A percentile compares a stretch with the other conserved stretches of the same genome.
Conservation (phyloP, 2,329 filamentous ascomycete genomes). For the Plectosphaerella plurivora region DNA sequence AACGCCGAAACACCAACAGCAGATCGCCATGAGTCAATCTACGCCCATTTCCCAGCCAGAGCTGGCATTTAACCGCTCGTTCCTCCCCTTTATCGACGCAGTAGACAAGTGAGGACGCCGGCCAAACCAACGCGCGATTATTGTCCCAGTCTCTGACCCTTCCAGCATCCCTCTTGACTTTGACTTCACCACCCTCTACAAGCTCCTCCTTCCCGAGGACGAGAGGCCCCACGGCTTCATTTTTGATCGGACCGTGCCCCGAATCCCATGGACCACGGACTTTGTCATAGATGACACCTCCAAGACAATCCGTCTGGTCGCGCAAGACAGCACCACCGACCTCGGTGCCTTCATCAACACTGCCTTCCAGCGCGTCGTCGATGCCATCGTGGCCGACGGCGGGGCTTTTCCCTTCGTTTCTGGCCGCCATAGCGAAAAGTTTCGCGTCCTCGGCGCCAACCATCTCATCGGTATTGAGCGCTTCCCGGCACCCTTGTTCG, state of each 20-base stretch:
- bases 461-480: slow-evolving; percentile 49
- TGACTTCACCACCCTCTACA: slow-evolving; percentile 37
- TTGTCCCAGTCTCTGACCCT: slow-evolving; percentile 9
- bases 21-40: background rate
- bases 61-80: background rate
- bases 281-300: slow-evolving; percentile 29
- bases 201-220: slow-evolving; percentile 39
- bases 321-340: slow-evolving; percentile 15
- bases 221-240: slow-evolving; percentile 45
- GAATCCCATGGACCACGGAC: slow-evolving; percentile 40
- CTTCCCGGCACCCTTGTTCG: slow-evolving; percentile 59
- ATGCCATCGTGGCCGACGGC: slow-evolving; percentile 26
- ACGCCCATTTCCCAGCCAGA: background rate
- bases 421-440: slow-evolving; percentile 36
- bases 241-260: slow-evolving; percentile 35
- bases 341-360: slow-evolving; percentile 25
- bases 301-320: slow-evolving; percentile 25
- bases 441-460: slow-evolving; percentile 33
- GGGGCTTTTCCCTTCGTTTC: slow-evolving; percentile 31
- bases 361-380: slow-evolving; percentile 33
- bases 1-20: background rate
- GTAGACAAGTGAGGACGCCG: slow-evolving; percentile 34
- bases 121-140: background rate
- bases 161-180: slow-evolving; percentile 43
- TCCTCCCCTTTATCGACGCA: slow-evolving; percentile 25